Conservation (phyloP, 441 rosid species). For the Mallotus repandus region DNA sequence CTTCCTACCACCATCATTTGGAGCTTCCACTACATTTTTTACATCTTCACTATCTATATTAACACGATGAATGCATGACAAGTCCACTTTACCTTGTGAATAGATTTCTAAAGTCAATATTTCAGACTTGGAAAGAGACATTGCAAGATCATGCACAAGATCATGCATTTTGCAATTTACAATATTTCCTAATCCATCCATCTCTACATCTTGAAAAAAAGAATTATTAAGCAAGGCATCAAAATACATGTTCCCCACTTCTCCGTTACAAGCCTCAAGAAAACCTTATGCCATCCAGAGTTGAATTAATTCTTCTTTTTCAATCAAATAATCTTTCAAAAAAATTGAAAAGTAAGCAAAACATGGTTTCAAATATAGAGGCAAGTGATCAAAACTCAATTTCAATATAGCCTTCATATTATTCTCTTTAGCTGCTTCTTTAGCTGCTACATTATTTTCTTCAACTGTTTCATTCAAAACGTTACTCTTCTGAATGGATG, state of each 20-base stretch:
- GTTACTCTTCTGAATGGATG: conserved; percentile 2
- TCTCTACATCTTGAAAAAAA: too few relatives aligned
- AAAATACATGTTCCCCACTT: not conserved
- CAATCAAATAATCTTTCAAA: not conserved
- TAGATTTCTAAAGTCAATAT: too few relatives aligned
- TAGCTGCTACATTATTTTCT: too few relatives aligned
- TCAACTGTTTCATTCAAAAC: conserved; percentile 1
- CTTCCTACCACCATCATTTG: too few relatives aligned
- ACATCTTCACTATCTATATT: too few relatives aligned
- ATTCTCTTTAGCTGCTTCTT: not conserved
- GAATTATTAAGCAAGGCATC: not conserved
- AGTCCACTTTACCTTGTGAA: too few relatives aligned
- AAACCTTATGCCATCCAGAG: not conserved
- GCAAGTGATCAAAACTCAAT: conserved; percentile 14
- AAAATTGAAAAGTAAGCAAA: too few relatives aligned
- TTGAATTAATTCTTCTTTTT: not conserved
- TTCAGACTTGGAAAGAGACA: too few relatives aligned
- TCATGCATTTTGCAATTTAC: too few relatives aligned
- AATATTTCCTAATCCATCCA: not conserved
- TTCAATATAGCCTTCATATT: not conserved
- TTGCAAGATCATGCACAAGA: too few relatives aligned
- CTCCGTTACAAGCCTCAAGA: not conserved
- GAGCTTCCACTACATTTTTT: too few relatives aligned
- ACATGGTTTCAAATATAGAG: not conserved
- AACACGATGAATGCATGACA: too few relatives aligned